A percentile compares a stretch with the other conserved stretches of the same genome.
These are phyloP conservation scores for Claviceps capensis DNA, from an alignment of 2,329 filamentous ascomycete species.

Conservation along the genomic window DNA sequence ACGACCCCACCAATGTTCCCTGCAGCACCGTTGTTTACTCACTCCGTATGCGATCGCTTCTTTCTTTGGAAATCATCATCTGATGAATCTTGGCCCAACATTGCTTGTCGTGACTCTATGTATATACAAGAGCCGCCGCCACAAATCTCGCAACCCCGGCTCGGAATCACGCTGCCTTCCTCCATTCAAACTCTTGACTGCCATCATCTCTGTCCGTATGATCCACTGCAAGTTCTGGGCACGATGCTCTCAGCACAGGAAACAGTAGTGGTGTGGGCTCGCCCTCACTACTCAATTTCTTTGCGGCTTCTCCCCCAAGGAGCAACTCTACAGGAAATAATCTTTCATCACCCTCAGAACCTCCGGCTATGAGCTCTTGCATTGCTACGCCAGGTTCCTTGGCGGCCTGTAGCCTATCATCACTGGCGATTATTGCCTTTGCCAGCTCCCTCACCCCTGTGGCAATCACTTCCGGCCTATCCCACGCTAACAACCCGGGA, in stretches of 20 bases:
- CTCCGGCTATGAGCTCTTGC: slow-evolving; percentile 23
- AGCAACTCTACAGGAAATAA: background rate
- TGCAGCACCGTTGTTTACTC: too few relatives aligned
- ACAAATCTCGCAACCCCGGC: background rate
- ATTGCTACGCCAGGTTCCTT: slow-evolving; percentile 15
- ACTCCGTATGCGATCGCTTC: too few relatives aligned
- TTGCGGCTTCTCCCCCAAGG: background rate
- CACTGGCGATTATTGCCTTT: slow-evolving; percentile 22
- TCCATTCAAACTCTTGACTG: background rate
- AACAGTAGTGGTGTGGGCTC: background rate
- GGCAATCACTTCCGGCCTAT: slow-evolving; percentile 31
- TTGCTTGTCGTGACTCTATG: background rate
- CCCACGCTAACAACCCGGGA: slow-evolving; percentile 33
- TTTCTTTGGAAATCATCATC: too few relatives aligned
- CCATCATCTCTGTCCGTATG: background rate
- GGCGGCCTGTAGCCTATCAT: slow-evolving; percentile 22
- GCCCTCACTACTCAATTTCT: background rate
- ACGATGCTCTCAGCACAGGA: background rate
- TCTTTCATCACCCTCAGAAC: slow-evolving; percentile 4
- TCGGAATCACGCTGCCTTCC: background rate
- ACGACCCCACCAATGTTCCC: too few relatives aligned
- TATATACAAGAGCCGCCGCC: background rate
- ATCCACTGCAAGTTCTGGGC: background rate
- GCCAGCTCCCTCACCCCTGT: slow-evolving; percentile 28
- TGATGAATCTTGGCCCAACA: background rate